Base-by-base conservation (phyloP, 768 basidiomycete species). In the Xerocomus potaroensis region DNA sequence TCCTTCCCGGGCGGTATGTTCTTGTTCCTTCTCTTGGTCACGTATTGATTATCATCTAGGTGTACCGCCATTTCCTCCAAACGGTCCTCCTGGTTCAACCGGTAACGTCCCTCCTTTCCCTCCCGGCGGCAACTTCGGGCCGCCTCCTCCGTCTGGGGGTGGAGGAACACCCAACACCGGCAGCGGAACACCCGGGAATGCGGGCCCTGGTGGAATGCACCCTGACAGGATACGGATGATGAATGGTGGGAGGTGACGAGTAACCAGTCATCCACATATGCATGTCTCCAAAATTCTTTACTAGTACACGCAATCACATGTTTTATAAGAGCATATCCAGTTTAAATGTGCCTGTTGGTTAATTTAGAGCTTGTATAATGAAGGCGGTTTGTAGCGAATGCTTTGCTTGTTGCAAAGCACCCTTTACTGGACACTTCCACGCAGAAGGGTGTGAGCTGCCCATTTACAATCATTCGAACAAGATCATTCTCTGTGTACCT, bases 161-260 rank as follows among this genome's bases (percentile, higher is more conserved):
- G 67, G 40, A 24, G 73, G 78, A 50, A 65, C 77, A 38, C 73
- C 76, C 8, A 66, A 58, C 35, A 49, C 51, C 55, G 50, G 53
- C 22, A 56, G 52, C 32, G 61, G 50, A 3, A 2, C 45, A 38
- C 67, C 75, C 4, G 63, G 63, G 18, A 64, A 54, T 55, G 63
- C 63, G 16, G 76, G 76, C 16, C 81, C 84, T 34, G 80, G 74
- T n/a, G 76, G 75, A n/a, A 90, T 91, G 54, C 89, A 91, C 63
- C 89, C 89, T 9, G 89, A 91, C 66, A 77, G 89, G 48, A 57
- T 87, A 65, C 75, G 87, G 48, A 90, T 91, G 88, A 80, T 91
- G 83, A 75, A 65, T 27, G 36, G 49, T 41, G 56, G 66, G 33
- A 52, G 62, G 36, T 59, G 43, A 57, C 26, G 29, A 1, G 26